A percentile compares a stretch with the other conserved stretches of the same genome.
Evolutionary conservation across 805 yeast genomes (phyloP).

Genomic region (Saturnispora diversa): DNA sequence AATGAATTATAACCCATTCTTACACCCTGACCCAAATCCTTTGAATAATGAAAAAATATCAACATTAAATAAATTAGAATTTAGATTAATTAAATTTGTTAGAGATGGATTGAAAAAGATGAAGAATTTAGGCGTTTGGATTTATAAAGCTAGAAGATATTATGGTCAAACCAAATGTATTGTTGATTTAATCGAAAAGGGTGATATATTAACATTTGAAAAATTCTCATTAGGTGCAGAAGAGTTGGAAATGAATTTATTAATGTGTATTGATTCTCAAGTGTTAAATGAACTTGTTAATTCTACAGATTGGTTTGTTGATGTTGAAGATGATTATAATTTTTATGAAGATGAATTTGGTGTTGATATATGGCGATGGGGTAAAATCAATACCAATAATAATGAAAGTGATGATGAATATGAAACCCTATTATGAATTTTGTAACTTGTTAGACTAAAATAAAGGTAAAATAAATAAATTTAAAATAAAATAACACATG

Average conservation of each 20-base stretch:
- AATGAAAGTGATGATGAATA: slow-evolving; percentile 5
- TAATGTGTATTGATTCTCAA: slow-evolving; percentile 6
- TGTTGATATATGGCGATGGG: slow-evolving; percentile 9
- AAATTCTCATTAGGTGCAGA: slow-evolving; percentile 4
- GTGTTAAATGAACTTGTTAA: neutral
- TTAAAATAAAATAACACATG: too few relatives aligned
- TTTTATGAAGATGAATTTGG: slow-evolving; percentile 6
- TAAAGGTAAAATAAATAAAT: too few relatives aligned
- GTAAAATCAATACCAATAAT: slow-evolving; percentile 2
- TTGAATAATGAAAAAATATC: slow-evolving; percentile 3
- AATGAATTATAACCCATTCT: slow-evolving; percentile 7
- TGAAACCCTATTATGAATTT: slow-evolving; percentile 1
- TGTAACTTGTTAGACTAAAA: neutral
- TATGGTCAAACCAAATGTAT: slow-evolving; percentile 10
- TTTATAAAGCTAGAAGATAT: slow-evolving; percentile 11
- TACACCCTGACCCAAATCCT: slow-evolving; percentile 9
- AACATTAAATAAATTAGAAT: neutral
- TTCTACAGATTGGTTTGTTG: slow-evolving; percentile 2
- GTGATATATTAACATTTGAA: slow-evolving; percentile 4
- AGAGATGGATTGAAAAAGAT: slow-evolving; percentile 6
- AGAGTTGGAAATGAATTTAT: slow-evolving; percentile 6
- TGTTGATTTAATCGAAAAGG: slow-evolving; percentile 15
- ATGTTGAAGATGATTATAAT: neutral
- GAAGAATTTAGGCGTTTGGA: slow-evolving; percentile 8
- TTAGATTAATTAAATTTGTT: slow-evolving; percentile 1